Conservation (phyloP, 352 stramenopile species). For the Phytophthora lateralis region DNA sequence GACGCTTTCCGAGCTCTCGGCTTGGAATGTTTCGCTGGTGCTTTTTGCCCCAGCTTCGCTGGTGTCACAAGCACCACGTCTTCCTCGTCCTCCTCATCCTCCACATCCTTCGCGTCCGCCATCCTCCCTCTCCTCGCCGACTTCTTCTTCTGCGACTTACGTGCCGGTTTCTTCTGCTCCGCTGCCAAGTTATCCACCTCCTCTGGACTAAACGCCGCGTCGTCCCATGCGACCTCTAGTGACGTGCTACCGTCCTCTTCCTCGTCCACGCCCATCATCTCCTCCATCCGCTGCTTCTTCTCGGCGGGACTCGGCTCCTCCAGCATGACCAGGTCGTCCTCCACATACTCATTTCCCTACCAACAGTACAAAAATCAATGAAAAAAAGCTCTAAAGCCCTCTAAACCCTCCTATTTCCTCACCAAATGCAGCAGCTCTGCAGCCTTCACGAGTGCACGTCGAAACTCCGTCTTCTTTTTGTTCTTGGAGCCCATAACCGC, state of each 20-base stretch:
- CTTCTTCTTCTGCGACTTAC: conserved; percentile 19
- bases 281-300: conserved; percentile 43
- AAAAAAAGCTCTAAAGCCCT: conserved; percentile 2
- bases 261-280: conserved; percentile 16
- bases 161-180: conserved; percentile 18
- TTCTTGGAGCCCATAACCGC: conserved; percentile 37
- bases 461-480: conserved; percentile 44
- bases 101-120: conserved; percentile 12
- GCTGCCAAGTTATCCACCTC: conserved; percentile 7
- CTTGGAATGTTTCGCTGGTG: conserved; percentile 16
- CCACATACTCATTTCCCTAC: conserved; percentile 34
- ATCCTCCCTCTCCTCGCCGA: conserved; percentile 4
- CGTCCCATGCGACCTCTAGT: conserved; percentile 29
- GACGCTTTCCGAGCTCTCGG: conserved; percentile 17
- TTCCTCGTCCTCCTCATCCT: conserved; percentile 21
- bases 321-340: conserved; percentile 45
- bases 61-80: conserved; percentile 16
- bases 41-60: conserved; percentile 19
- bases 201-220: conserved; percentile 11
- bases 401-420: not conserved
- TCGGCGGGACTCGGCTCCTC: conserved; percentile 31
- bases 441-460: conserved; percentile 41
- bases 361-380: conserved; percentile 9
- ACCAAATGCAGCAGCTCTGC: conserved; percentile 55
- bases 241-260: conserved; percentile 5